phyloP scores from a whole-genome alignment of 805 yeast genomes.

The Wickerhamomyces pijperi region DNA sequence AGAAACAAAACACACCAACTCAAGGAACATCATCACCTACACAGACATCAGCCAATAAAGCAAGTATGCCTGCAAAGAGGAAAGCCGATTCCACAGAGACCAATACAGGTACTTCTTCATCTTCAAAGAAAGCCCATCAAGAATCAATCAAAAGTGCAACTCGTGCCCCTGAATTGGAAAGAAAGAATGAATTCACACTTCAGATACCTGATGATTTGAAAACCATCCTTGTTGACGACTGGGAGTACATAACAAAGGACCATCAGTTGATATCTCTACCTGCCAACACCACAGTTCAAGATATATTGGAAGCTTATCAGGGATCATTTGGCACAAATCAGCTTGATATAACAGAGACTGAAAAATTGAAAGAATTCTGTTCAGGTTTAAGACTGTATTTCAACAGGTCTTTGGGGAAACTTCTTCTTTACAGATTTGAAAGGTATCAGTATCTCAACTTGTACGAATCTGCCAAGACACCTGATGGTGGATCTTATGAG shows the following conservation, averaged over 20 bases:
- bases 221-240: slow-evolving; percentile 72
- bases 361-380: slow-evolving; percentile 54
- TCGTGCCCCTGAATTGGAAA: slow-evolving; percentile 6
- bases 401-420: slow-evolving; percentile 57
- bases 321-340: slow-evolving; percentile 18
- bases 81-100: too few species aligned
- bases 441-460: slow-evolving; percentile 58
- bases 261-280: slow-evolving; percentile 63
- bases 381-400: slow-evolving; percentile 65
- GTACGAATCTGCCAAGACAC: slow-evolving; percentile 19
- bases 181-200: slow-evolving; percentile 33
- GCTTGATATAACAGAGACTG: slow-evolving; percentile 22
- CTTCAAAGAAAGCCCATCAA: too few species aligned
- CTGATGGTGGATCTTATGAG: slow-evolving; percentile 6
- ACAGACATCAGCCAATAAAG: neutral
- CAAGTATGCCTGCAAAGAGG: neutral
- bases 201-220: slow-evolving; percentile 59
- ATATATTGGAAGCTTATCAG: slow-evolving; percentile 44
- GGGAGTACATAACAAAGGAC: slow-evolving; percentile 85
- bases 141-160: neutral
- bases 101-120: too few species aligned
- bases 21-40: neutral
- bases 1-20: neutral
- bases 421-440: slow-evolving; percentile 66
- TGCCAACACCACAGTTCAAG: slow-evolving; percentile 37